Conservation (phyloP, 2,329 filamentous ascomycete genomes). For the Hortaea werneckii region DNA sequence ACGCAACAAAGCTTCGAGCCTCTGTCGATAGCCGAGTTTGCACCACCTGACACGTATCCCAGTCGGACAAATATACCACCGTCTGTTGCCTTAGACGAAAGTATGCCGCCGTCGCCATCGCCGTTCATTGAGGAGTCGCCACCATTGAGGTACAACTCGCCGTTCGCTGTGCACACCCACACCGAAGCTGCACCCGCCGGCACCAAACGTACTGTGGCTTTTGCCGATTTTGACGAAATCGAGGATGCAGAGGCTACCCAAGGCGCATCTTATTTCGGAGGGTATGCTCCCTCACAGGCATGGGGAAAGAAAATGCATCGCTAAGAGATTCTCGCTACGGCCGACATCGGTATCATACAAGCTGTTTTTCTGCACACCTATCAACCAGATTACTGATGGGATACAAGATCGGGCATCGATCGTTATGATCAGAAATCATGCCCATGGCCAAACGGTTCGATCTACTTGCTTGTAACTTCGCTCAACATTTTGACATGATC, state of each 20-base stretch:
- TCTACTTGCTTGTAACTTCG: too few species aligned
- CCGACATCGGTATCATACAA: too few species aligned
- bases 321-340: too few species aligned
- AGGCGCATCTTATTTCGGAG: neutral
- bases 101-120: neutral
- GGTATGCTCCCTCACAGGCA: too few species aligned
- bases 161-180: neutral
- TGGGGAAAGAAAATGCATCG: too few species aligned
- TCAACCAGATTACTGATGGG: too few species aligned
- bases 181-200: neutral
- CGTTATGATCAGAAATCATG: too few species aligned
- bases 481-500: too few species aligned
- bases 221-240: neutral
- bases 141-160: neutral
- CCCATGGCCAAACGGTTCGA: too few species aligned
- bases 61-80: too few species aligned
- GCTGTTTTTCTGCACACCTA: too few species aligned
- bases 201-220: neutral
- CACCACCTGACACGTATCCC: neutral
- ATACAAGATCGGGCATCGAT: too few species aligned
- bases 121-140: neutral
- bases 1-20: neutral
- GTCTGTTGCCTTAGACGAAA: neutral
- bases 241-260: neutral
- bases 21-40: neutral